Evolutionary conservation across 2,329 filamentous ascomycete genomes (phyloP), one percentile per base, ranked within the genome.

Genomic region (Paramyrothecium sp.): DNA sequence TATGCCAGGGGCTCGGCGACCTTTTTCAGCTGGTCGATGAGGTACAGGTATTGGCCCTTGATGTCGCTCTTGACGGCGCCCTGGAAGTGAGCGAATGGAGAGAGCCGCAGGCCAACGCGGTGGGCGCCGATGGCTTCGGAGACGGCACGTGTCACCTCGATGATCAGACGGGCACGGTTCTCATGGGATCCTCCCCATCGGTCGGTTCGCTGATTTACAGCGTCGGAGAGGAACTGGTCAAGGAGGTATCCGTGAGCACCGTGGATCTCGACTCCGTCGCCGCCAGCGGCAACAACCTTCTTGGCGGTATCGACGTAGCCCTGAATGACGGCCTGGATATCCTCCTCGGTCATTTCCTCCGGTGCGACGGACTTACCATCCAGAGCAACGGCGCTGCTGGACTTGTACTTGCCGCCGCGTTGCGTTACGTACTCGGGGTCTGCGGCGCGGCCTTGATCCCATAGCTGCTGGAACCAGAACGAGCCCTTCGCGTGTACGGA

Each of bases 211-310:
- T 72, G 68, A 46, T 71, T 71, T 7, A 68, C 56, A 0, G 59
- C 59, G 49, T 69, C 65, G 0, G 74, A 81, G 2, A 82, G 73
- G 68, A 88, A 88, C 49, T 86, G 83, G 54, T 85, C 63, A 7
- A 85, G 71, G 2, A 88, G 68, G 61, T 86, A 87, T 1, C 82
- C 81, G 51, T 84, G 82, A 3, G 80, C 80, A 0, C 61, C 71
- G 57, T 78, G 73, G 21, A 75, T 69, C 60, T 90, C 88, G 56
- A 90, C 82, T 7, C 81, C 83, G 65, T 91, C 88, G 46, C 84
- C 84, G 0, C 88, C 88, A 7, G 81, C 82, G 51, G 78, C 76
- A 2, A 89, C 66, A 1, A 86, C 79, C 20, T 81, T 71, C 60
- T 78, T 76, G 2, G 77, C 71, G 1, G 77, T 76, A 1, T 74